Evolutionary conservation across 305 asterid species (phyloP).

Genomic region (Salvia sclarea): DNA sequence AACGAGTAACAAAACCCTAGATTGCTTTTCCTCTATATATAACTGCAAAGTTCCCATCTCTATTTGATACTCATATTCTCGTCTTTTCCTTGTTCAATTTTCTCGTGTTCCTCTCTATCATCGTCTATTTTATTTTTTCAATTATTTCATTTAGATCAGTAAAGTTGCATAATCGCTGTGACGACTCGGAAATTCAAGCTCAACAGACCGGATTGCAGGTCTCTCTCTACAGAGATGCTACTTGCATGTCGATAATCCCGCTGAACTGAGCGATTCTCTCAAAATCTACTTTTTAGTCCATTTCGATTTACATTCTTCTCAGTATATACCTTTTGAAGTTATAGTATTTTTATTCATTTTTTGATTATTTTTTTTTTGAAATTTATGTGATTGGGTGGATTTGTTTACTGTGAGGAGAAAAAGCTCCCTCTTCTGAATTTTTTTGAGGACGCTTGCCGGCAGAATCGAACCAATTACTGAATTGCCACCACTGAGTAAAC

Average conservation of each 20-base stretch:
- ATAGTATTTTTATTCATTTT: not conserved
- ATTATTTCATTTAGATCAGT: not conserved
- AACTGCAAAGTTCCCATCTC: not conserved
- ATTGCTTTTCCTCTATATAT: not conserved
- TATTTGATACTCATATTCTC: not conserved
- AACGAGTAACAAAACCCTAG: slow-evolving; percentile 1
- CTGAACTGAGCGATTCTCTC: slow-evolving; percentile 34
- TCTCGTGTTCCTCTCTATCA: not conserved
- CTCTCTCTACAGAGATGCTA: not conserved
- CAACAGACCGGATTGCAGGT: slow-evolving; percentile 39
- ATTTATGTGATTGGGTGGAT: not conserved
- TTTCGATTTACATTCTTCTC: not conserved
- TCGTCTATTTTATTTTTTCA: too few species aligned
- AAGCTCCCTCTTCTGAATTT: slow-evolving; percentile 36
- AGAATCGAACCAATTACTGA: slow-evolving; percentile 31
- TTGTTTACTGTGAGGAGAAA: slow-evolving; percentile 23
- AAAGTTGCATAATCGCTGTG: slow-evolving; percentile 11
- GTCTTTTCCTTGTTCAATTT: not conserved
- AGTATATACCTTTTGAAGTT: not conserved
- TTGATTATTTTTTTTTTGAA: too few species aligned
- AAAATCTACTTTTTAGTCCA: not conserved
- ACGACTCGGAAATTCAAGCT: slow-evolving; percentile 36
- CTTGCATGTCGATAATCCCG: slow-evolving; percentile 35
- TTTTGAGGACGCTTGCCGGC: slow-evolving; percentile 31
- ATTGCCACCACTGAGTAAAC: slow-evolving; percentile 30